Base-by-base conservation (phyloP, 1,139 yeast genomes). In the Saccharomyces hybrid region DNA sequence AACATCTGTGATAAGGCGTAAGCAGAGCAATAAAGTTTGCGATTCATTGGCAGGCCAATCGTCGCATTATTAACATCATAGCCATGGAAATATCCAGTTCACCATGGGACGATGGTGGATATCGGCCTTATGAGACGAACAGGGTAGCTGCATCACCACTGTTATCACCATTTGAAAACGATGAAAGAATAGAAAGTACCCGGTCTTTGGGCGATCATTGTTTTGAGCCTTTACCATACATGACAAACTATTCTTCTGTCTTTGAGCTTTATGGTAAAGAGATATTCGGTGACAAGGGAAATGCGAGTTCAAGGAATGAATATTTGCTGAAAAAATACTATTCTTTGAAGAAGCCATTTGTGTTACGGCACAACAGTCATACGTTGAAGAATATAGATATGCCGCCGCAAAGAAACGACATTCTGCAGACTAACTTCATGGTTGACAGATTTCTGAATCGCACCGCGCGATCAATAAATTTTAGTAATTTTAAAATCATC, bases 291-390 rank as follows among this genome's bases (percentile, higher is more conserved):
- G 42, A 38, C 11, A 38, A 51, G 16, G 28, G 14, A 6, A 28
- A 47, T 23, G 16, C 48, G n/a, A 48, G 27, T 11, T 5, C 16
- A 6, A 47, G 51, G 44, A 54, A 54, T 34, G 57, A 52, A 34
- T 16, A 23, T 5, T 20, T 52, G 11, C 14, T 54, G 9, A 52
- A 48, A 26, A 50, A 25, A 32, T 54, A 49, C 32, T 54, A 47
- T 13, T 32, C 50, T 11, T 14, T 48, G 16, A 31, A 46, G 4
- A 54, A 30, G 23, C 23, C 49, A n/a, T 14, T n/a, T 7, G 20
- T n/a, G 1, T 9, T 23, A 9, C 42, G 42, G 5, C 42, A 38
- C 5, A 38, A 16, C 2, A 3, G 42, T 8, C 23, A 16, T 38
- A 2, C 42, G 23, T 8, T 16, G 13, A 38, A 38, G 42, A 38